phyloP scores from a whole-genome alignment of 768 basidiomycete species.

The Auriscalpium vulgare region DNA sequence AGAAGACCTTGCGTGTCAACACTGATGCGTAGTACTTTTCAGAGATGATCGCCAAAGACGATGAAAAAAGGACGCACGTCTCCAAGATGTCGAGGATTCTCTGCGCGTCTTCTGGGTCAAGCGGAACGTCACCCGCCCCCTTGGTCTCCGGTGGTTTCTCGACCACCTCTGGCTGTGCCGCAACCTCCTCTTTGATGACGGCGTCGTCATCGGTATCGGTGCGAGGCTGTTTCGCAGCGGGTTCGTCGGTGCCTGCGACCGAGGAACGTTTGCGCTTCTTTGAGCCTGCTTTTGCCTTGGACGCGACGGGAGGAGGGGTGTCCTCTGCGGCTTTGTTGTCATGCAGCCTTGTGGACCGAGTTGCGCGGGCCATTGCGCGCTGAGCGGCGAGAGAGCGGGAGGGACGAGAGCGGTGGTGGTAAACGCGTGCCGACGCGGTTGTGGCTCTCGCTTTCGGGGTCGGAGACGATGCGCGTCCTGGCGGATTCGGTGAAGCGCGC shows the following conservation, averaged over 20 bases:
- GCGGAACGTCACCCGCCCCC: slow-evolving; percentile 40
- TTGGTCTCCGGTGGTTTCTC: slow-evolving; percentile 21
- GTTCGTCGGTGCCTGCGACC: slow-evolving; percentile 37
- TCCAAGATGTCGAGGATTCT: slow-evolving; percentile 55
- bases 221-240: slow-evolving; percentile 42
- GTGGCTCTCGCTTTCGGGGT: background rate
- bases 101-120: slow-evolving; percentile 36
- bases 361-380: slow-evolving; percentile 62
- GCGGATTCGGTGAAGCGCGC: slow-evolving; percentile 12
- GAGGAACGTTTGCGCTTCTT: slow-evolving; percentile 68
- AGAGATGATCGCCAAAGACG: background rate
- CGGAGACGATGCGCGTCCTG: slow-evolving; percentile 21
- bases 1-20: slow-evolving; percentile 69
- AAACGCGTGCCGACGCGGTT: slow-evolving; percentile 10
- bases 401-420: background rate
- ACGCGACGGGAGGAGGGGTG: slow-evolving; percentile 11
- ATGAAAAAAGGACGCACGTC: slow-evolving; percentile 30
- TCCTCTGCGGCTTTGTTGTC: slow-evolving; percentile 26
- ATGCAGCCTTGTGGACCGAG: slow-evolving; percentile 51
- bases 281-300: slow-evolving; percentile 23
- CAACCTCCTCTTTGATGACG: slow-evolving; percentile 26
- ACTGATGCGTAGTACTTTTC: slow-evolving; percentile 28
- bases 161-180: slow-evolving; percentile 16
- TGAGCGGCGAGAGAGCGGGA: slow-evolving; percentile 6
- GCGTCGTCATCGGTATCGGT: slow-evolving; percentile 13